These are phyloP conservation scores for Ashbya aceris DNA, from an alignment of 1,139 yeast genomes.

Conservation along the genomic window DNA sequence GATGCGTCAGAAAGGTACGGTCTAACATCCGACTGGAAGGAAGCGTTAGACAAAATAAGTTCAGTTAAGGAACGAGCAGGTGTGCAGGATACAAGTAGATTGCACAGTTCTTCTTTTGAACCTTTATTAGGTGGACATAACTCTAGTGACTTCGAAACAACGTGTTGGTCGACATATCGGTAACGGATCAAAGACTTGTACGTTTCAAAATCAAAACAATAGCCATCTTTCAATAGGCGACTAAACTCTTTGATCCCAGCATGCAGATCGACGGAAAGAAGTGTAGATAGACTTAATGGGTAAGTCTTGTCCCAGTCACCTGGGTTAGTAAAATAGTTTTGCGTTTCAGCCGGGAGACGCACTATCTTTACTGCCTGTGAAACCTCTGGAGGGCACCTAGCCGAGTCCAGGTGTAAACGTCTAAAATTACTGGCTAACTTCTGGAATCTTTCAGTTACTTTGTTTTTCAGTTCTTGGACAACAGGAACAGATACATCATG, in stretches of 20 bases:
- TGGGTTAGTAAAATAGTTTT: constrained; percentile 21
- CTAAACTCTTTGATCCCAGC: constrained; percentile 24
- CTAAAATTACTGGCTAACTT: constrained; percentile 19
- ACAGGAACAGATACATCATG: constrained; percentile 34
- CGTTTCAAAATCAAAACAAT: constrained; percentile 28
- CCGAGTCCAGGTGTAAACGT: constrained; percentile 21
- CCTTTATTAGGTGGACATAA: constrained; percentile 15
- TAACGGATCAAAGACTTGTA: constrained; percentile 20
- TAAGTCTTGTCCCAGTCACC: constrained; percentile 30
- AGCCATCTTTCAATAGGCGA: constrained; percentile 20
- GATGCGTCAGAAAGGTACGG: constrained; percentile 21
- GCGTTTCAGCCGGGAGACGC: constrained; percentile 18
- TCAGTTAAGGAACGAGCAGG: constrained; percentile 11
- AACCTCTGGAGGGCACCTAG: constrained; percentile 17
- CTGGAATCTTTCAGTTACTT: constrained; percentile 20
- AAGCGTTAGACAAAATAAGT: constrained; percentile 12
- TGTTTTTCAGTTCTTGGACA: constrained; percentile 27
- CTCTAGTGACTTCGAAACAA: constrained; percentile 16
- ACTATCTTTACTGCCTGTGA: constrained; percentile 26
- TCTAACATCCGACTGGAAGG: constrained; percentile 12
- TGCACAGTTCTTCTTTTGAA: constrained; percentile 16
- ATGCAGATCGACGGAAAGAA: constrained; percentile 19
- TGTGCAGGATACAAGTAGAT: constrained; percentile 16
- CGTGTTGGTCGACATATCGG: constrained; percentile 13
- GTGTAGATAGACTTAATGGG: constrained; percentile 23